Evolutionary conservation across 257 asterid genomes (phyloP).

Genomic region (Phtheirospermum japonicum): DNA sequence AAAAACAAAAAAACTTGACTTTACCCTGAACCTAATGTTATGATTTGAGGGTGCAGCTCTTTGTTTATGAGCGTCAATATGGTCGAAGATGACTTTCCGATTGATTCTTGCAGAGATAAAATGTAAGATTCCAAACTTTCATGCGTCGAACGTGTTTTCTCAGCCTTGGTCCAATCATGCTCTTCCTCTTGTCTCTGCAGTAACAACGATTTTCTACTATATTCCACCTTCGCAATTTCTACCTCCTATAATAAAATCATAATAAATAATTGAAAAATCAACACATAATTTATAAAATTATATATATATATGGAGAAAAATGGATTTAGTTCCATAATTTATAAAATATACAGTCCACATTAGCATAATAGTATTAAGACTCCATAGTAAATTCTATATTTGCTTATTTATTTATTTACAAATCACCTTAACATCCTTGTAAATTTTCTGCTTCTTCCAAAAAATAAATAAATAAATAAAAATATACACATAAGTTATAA

Average conservation of each 20-base stretch:
- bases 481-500: no score
- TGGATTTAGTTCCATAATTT: no score
- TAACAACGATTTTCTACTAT: conserved; percentile 47
- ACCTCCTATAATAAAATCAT: conserved; percentile 56
- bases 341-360: background rate
- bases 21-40: conserved; percentile 77
- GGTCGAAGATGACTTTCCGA: conserved; percentile 44
- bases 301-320: no score
- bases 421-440: conserved; percentile 74
- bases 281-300: no score
- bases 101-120: conserved; percentile 59
- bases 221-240: conserved; percentile 62
- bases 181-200: conserved; percentile 67
- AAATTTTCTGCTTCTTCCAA: conserved; percentile 73
- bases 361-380: background rate
- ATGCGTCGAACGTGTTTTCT: conserved; percentile 53
- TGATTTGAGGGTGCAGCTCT: conserved; percentile 75
- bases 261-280: no score
- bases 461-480: no score
- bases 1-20: background rate
- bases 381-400: no score
- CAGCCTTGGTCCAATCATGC: conserved; percentile 55
- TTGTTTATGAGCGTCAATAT: conserved; percentile 51
- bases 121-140: conserved; percentile 59
- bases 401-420: background rate